Evolutionary conservation across 2,329 filamentous ascomycete genomes (phyloP), one percentile per base, ranked within the genome.

Genomic region (Diaporthe citriasiana): DNA sequence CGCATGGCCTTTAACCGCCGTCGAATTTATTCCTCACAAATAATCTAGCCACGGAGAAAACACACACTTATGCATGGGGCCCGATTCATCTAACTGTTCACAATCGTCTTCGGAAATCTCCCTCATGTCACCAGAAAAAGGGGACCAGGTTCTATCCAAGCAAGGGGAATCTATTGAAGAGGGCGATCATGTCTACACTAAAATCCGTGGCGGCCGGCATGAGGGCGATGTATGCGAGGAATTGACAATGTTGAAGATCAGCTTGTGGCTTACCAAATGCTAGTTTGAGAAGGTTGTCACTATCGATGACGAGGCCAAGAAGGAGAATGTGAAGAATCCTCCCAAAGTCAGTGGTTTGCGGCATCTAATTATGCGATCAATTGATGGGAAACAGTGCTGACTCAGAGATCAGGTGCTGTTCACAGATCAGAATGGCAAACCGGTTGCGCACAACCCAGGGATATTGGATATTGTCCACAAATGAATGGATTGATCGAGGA

Each of bases 261-360:
- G 33, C 33, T 25, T 57, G 55, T 38, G 12, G 10, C 55, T 57
- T 22, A 57, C 33, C 15, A 4, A 10, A 9, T 38, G 2, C 22
- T 38, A 57, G 55, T 30, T 57, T n/a, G 55, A 57, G 22, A 38
- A 57, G 55, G 15, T 57, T 35, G 55, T 57, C 9, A 38, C 33
- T 57, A 38, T 33, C 4, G 55, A 57, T 19, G 25, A 8, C n/a
- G n/a, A n/a, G n/a, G n/a, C n/a, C n/a, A n/a, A n/a, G n/a, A n/a
- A n/a, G n/a, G n/a, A n/a, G n/a, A n/a, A n/a, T n/a, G n/a, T n/a
- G n/a, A n/a, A n/a, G n/a, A n/a, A n/a, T n/a, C n/a, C n/a, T n/a
- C n/a, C n/a, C n/a, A n/a, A n/a, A n/a, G n/a, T n/a, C n/a, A n/a
- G n/a, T n/a, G n/a, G n/a, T n/a, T n/a, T n/a, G n/a, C n/a, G n/a